Conservation (phyloP, 805 yeast genomes). For the Candida krabiensis region DNA sequence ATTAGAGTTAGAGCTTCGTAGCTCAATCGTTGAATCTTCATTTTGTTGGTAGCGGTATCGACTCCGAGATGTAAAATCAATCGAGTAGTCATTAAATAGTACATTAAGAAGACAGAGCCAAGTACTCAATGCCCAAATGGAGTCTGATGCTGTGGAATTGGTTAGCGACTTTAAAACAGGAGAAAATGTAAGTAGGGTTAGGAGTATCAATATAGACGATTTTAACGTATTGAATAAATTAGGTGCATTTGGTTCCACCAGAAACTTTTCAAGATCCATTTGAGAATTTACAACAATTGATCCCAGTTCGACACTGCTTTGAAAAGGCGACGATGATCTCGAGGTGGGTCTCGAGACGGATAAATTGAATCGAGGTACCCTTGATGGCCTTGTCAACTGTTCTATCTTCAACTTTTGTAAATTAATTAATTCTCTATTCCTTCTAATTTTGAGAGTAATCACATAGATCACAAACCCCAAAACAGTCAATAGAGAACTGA, state of each 20-base stretch:
- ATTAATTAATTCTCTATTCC: slow-evolving; percentile 30
- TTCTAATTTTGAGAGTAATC: slow-evolving; percentile 28
- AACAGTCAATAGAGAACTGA: slow-evolving; percentile 35
- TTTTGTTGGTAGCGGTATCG: slow-evolving; percentile 12
- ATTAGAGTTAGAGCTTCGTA: slow-evolving; percentile 42
- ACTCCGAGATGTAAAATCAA: slow-evolving; percentile 36
- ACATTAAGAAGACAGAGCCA: slow-evolving; percentile 75
- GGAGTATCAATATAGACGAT: slow-evolving; percentile 66
- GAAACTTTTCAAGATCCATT: slow-evolving; percentile 23
- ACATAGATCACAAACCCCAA: slow-evolving; percentile 36
- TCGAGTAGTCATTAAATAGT: slow-evolving; percentile 65
- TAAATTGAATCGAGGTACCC: slow-evolving; percentile 16
- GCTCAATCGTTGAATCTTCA: slow-evolving; percentile 17
- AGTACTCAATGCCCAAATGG: slow-evolving; percentile 89
- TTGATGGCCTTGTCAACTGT: slow-evolving; percentile 22
- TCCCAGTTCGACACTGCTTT: slow-evolving; percentile 3
- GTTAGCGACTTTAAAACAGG: slow-evolving; percentile 90
- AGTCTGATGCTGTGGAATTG: slow-evolving; percentile 85
- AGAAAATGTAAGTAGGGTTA: slow-evolving; percentile 73
- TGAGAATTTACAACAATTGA: slow-evolving; percentile 5
- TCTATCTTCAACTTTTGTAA: slow-evolving; percentile 29
- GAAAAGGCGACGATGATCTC: slow-evolving; percentile 25
- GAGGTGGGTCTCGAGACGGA: slow-evolving; percentile 24
- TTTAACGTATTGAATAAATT: slow-evolving; percentile 43
- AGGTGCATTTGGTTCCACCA: slow-evolving; percentile 29